Evolutionary conservation across 2,329 filamentous ascomycete species (phyloP).

Genomic region (Claviceps cyperi): DNA sequence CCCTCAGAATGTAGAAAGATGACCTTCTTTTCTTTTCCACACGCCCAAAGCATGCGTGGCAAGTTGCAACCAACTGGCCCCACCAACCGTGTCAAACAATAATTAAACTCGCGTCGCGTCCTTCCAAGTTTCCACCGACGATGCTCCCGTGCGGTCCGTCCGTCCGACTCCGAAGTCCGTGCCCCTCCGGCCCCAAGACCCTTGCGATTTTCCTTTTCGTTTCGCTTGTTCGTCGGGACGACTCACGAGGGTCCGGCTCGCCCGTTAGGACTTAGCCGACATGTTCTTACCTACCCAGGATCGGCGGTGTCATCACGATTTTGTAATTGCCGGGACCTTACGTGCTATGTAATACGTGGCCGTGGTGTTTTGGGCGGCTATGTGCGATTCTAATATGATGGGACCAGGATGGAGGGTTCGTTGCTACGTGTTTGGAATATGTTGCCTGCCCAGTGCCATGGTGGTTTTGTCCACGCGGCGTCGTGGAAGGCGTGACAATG

Average conservation of each 20-base stretch:
- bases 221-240: neutral
- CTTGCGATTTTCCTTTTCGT: neutral
- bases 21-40: too few species aligned
- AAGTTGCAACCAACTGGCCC: neutral
- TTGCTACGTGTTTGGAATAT: too few species aligned
- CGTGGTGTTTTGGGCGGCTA: too few species aligned
- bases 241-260: neutral
- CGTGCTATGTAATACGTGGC: too few species aligned
- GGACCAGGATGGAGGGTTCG: neutral
- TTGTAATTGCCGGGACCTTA: neutral
- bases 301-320: neutral
- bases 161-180: too few species aligned
- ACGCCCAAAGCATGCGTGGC: neutral
- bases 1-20: too few species aligned
- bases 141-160: neutral
- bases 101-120: neutral
- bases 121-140: too few species aligned
- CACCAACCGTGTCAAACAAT: neutral
- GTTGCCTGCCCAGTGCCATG: too few species aligned
- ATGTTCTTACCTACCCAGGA: neutral
- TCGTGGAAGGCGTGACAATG: too few species aligned
- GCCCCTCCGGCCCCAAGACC: neutral
- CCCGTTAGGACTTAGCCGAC: too few species aligned
- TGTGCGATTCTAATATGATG: neutral
- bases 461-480: too few species aligned